Evolutionary conservation across 2,329 filamentous ascomycete genomes (phyloP), one percentile per base, ranked within the genome.

Genomic region (Pezicula neosporulosa): DNA sequence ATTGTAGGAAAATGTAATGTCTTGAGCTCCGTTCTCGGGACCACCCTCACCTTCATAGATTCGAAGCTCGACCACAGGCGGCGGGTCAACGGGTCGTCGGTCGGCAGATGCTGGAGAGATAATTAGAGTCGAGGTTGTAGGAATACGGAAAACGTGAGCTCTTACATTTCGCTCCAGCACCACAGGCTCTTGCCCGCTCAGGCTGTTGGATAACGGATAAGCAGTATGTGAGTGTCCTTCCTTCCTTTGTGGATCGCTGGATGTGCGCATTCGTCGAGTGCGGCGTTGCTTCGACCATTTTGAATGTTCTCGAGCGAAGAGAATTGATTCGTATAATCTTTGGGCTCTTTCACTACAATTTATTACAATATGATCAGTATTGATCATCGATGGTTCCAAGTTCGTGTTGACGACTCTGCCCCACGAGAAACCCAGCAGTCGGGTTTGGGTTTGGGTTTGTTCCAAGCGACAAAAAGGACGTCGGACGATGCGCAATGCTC

Each of bases 141-240:
- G 15, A 16, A 21, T 18, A 19, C 13, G 27, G 33, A 50, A 57
- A 41, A 37, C 54, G 46, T 58, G 53, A 37, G n/a, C 19, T 27
- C 86, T 72, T 78, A 96, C 90, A 96, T 75, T 97, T 97, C 49
- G 90, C 90, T 54, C 94, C 94, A 50, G 91, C 92, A 64, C 94
- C 94, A 70, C 94, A 99, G 50, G 94, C 94, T 76, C 94, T 83
- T 46, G 94, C 93, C 64, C 92, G 89, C 73, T 96, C 88, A 18
- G 94, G 94, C 69, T 97, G 90, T 72, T 99, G 94, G 62, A 97
- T 85, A 50, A 97, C 91, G 53, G 82, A 84, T 69, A 97, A 76
- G 58, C 81, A 78, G 70, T 97, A 97, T 66, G 83, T 90, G 60
- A 97, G 80, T 56, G 78, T 83, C 60, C 89, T 84, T 56, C 89